Evolutionary conservation across 2,329 filamentous ascomycete species (phyloP), one percentile per base, ranked within the genome.

Genomic region (Trichoderma oligosporum): DNA sequence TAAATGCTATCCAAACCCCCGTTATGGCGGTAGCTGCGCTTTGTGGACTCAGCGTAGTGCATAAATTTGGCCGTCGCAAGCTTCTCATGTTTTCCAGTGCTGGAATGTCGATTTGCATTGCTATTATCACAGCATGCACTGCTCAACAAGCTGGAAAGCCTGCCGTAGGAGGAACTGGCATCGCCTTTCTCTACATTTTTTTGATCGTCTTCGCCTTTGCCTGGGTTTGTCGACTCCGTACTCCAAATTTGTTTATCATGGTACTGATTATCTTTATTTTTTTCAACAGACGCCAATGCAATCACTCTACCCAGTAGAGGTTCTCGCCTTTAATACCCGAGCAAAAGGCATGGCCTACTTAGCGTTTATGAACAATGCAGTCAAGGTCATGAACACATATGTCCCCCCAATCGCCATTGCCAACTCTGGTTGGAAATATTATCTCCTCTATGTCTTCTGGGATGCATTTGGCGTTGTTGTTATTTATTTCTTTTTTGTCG

Each of bases 351-450:
- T 48, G 46, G 46, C 46, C 22, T 36, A 36, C 25, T 36, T 48
- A n/a, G 46, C 46, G 6, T 36, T 48, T n/a, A 48, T 48, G 46
- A 48, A 48, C 20, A 48, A 48, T 18, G 46, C 46, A 6, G 46
- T 48, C 31, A 48, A 48, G 46, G 46, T 48, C 20, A 48, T 48
- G 46, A 48, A 48, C 3, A 48, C 46, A 16, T 48, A 48, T 9
- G 46, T 48, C 16, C 46, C 46, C 1, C 46, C 31, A 7, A 48
- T 48, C 18, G 46, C 46, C 46, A 48, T 48, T 20, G 46, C 46
- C 31, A 48, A 48, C 16, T 25, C 46, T 8, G 46, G 46, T 16
- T 48, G 46, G 46, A 48, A 16, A 48, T 48, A 48, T 7, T 48
- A 48, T 24, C 31, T 48, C 20, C 31, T 48, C 5, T 48, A 48